Evolutionary conservation across 768 basidiomycete species (phyloP).

Genomic region (Amanita inopinata): DNA sequence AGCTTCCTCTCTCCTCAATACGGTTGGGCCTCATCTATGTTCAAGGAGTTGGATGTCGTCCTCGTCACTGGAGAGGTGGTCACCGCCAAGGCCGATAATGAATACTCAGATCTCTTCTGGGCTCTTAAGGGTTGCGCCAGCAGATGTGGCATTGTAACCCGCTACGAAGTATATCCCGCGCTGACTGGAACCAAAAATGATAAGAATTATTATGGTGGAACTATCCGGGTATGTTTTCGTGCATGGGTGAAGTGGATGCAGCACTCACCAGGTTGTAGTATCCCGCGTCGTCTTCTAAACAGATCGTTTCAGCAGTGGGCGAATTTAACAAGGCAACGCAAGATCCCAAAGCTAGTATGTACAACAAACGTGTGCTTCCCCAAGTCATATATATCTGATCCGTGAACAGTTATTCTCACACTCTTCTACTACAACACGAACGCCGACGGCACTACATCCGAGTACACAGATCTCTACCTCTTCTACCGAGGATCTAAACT

Average conservation of each 20-base stretch:
- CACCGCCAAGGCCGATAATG: conserved; percentile 30
- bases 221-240: conserved; percentile 21
- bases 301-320: neutral
- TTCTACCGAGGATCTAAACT: conserved; percentile 21
- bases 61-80: conserved; percentile 29
- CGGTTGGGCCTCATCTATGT: conserved; percentile 29
- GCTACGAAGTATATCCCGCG: conserved; percentile 29
- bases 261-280: neutral
- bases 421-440: conserved; percentile 4
- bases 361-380: neutral
- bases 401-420: conserved; percentile 11
- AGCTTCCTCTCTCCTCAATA: conserved; percentile 28
- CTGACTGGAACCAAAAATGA: conserved; percentile 29
- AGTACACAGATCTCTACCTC: neutral
- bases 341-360: conserved; percentile 22
- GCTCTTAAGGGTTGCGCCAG: conserved; percentile 37
- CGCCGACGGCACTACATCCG: neutral
- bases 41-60: conserved; percentile 32
- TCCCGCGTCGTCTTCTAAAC: neutral
- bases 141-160: conserved; percentile 35
- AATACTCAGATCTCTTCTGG: conserved; percentile 32
- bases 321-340: conserved; percentile 12
- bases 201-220: conserved; percentile 29
- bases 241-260: neutral
- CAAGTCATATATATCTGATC: neutral